Conservation (phyloP, 2,329 filamentous ascomycete species). For the Cladosporium sp. region DNA sequence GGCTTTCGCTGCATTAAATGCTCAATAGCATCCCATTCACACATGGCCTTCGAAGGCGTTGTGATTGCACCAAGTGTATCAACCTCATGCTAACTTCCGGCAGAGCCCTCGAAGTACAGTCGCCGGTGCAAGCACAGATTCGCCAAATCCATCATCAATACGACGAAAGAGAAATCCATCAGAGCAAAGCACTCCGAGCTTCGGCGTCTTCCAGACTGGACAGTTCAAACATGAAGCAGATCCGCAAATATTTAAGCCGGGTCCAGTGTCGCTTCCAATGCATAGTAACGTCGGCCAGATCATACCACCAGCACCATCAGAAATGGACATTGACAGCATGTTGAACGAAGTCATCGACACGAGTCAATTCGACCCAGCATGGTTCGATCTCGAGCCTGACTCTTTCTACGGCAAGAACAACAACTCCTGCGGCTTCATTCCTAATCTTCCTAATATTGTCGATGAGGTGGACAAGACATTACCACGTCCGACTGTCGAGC, state of each 20-base stretch:
- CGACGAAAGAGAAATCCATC: slow-evolving; percentile 9
- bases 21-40: background rate
- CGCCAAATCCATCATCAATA: slow-evolving; percentile 3
- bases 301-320: background rate
- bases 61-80: background rate
- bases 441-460: slow-evolving; percentile 34
- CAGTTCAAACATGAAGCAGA: background rate
- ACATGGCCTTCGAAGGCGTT: background rate
- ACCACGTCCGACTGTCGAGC: slow-evolving; percentile 8
- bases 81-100: background rate
- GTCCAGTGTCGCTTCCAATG: background rate
- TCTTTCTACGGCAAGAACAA: slow-evolving; percentile 32
- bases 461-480: slow-evolving; percentile 33
- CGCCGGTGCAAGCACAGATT: slow-evolving; percentile 12
- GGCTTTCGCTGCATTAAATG: background rate
- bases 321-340: slow-evolving; percentile 18
- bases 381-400: slow-evolving; percentile 35
- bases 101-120: slow-evolving; percentile 16
- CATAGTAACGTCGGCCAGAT: background rate
- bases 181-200: slow-evolving; percentile 12
- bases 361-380: slow-evolving; percentile 33
- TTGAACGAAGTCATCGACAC: slow-evolving; percentile 18
- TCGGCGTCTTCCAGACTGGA: slow-evolving; percentile 7
- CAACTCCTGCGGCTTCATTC: slow-evolving; percentile 37
- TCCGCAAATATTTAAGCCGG: slow-evolving; percentile 11